Evolutionary conservation across 495 filamentous ascomycete species (phyloP), one percentile per base, ranked within the genome.

Genomic region (Filosporella fistucella): DNA sequence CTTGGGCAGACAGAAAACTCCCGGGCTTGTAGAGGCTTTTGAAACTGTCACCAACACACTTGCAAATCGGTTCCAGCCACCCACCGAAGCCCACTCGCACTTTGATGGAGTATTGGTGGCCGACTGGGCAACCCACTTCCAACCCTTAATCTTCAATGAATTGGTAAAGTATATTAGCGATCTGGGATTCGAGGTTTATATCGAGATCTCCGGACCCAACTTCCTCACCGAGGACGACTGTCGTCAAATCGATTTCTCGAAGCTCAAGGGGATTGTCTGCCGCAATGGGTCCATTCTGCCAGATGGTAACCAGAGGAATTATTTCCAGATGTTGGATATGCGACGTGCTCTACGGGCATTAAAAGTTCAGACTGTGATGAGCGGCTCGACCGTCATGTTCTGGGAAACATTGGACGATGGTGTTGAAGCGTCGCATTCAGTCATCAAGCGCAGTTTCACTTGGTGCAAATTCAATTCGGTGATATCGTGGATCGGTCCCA

Each of bases 381-480:
- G 67, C 49, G 66, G 69, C 26, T 71, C 71, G 48, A 57, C 63
- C 1, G 54, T 64, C 30, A 50, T 68, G 43, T 60, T 68, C 55
- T 80, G 78, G 77, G 78, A 82, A 50, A 77, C 73, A 6, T 52
- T 79, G 1, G 66, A 76, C 40, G 67, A 80, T 46, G 57, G 68
- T 35, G 68, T 64, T 0, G 38, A 76, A 10, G 61, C n/a, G n/a
- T n/a, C 68, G 1, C 72, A 79, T 54, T 70, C 77, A 0, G 69
- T 80, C 8, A 58, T 77, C 40, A 65, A 68, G 42, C 61, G 78
- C 39, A 69, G 71, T 11, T 62, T 75, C 39, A 69, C 71, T 36
- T 79, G 74, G 72, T 76, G 68, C 54, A 71, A 64, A 25, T 81
- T 77, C 45, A 76, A 81, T 61, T 76, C 69, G 42, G 69, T 68